A percentile compares a stretch with the other conserved stretches of the same genome.
Evolutionary conservation across 2,329 filamentous ascomycete species (phyloP).

Genomic region (Pyricularia sp.): DNA sequence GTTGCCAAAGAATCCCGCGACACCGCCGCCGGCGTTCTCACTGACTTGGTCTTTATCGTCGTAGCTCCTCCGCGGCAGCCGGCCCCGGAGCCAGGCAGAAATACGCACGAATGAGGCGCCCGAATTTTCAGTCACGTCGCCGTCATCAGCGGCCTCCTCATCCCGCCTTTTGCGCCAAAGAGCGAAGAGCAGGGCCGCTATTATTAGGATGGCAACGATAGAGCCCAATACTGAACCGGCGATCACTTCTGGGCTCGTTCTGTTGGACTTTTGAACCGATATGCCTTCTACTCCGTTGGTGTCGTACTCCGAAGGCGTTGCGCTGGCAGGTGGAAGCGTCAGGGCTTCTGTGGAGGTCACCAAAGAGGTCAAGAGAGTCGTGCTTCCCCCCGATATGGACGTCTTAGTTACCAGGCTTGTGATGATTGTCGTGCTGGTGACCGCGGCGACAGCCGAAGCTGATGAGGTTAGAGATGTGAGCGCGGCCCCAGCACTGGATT

Average conservation of each 20-base stretch:
- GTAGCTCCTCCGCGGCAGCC: neutral
- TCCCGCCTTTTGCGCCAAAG: constrained; percentile 17
- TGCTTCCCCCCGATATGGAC: neutral
- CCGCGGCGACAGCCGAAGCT: neutral
- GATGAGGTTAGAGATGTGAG: neutral
- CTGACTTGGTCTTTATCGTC: neutral
- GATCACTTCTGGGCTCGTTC: constrained; percentile 15
- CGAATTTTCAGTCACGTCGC: neutral
- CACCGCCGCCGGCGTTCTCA: neutral
- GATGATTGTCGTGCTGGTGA: neutral
- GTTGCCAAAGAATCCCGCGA: neutral
- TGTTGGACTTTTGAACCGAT: neutral
- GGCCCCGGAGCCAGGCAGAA: neutral
- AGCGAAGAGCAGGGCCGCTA: constrained; percentile 16
- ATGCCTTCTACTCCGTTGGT: neutral
- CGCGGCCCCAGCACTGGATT: constrained; percentile 31
- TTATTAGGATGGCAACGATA: constrained; percentile 17
- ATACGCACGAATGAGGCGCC: neutral
- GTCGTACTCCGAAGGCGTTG: neutral
- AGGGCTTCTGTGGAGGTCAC: neutral
- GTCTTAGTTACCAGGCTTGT: neutral
- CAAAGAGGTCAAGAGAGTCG: neutral
- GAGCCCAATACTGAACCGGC: constrained; percentile 21
- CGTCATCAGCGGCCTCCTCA: neutral
- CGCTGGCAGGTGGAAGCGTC: constrained; percentile 2